Base-by-base conservation (phyloP, 2,329 filamentous ascomycete species). In the Fusarium sp. region DNA sequence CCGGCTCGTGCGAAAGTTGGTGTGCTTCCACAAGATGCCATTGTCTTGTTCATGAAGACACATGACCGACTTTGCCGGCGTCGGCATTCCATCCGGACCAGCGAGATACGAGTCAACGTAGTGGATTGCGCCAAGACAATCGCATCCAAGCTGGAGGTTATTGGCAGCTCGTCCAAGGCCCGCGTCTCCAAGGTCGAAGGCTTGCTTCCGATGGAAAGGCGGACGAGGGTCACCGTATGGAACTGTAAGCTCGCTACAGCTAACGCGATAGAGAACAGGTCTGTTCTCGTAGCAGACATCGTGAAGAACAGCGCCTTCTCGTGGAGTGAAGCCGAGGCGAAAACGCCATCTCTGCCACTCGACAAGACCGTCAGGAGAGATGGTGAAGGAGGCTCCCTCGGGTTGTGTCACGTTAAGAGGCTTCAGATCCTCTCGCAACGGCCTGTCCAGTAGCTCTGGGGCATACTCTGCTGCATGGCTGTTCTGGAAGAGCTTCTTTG, bases 101-200 rank as follows among this genome's bases (percentile, higher is more conserved):
- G 84, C 79, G 19, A 86, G 76, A 24, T 85, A 75, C 2, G 80
- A 81, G 68, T 89, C 86, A 61, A 91, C 83, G 67, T 83, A 83
- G 65, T 88, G 85, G 65, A 90, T 90, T 1, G 84, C 81, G 8
- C 90, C 89, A 0, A 91, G 81, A 65, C 89, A 88, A 70, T 91
- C 89, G 61, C 88, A 91, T 15, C 88, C 88, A 2, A 91, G 80
- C n/a, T 80, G 78, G 3, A 92, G 80, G 63, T 89, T 90, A 73
- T 91, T 91, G n/a, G 86, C 85, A 53, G 82, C 85, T 53, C 85
- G 81, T 4, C 88, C 89, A 22, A 86, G 83, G 6, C 88, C 89
- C 24, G 83, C 86, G 56, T 91, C 88, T n/a, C 89, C 89, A 62
- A 91, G 85, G 66, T 91, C 89, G 67, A 92, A 91, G 1, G 88